phyloP scores from a whole-genome alignment of 2,329 filamentous ascomycete genomes.

The Dactylellina cionopaga region DNA sequence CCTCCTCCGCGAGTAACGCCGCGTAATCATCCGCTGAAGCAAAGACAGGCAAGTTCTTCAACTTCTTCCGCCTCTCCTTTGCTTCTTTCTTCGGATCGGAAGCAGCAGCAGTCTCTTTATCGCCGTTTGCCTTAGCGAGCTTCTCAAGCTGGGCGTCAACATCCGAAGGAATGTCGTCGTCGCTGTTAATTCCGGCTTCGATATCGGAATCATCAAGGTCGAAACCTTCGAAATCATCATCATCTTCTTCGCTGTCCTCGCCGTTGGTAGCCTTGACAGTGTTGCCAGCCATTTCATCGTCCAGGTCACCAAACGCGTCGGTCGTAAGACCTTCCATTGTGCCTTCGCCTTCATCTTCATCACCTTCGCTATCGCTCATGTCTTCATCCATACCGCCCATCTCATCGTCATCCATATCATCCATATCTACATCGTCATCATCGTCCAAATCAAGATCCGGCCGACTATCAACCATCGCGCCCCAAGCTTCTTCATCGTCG shows the following conservation, averaged over 20 bases:
- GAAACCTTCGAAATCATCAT: conserved; percentile 62
- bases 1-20: conserved; percentile 58
- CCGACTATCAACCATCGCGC: conserved; percentile 82
- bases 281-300: conserved; percentile 64
- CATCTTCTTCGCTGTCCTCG: conserved; percentile 61
- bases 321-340: conserved; percentile 27
- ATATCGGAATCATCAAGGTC: conserved; percentile 61
- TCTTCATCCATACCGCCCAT: conserved; percentile 63
- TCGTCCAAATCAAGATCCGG: conserved; percentile 78
- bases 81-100: conserved; percentile 52
- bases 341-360: conserved; percentile 60
- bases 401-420: conserved; percentile 66
- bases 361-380: conserved; percentile 61
- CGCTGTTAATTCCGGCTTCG: conserved; percentile 60
- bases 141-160: conserved; percentile 58
- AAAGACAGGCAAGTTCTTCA: conserved; percentile 91
- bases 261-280: too few relatives aligned
- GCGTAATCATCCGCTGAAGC: conserved; percentile 95
- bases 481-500: conserved; percentile 77
- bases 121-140: conserved; percentile 24
- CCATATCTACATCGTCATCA: conserved; percentile 64
- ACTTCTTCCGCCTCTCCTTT: conserved; percentile 78
- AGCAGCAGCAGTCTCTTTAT: conserved; percentile 58
- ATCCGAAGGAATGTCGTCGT: conserved; percentile 49
- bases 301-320: conserved; percentile 64